A percentile compares a stretch with the other conserved stretches of the same genome.
Evolutionary conservation across 2,329 filamentous ascomycete species (phyloP).

Genomic region (Uncinocarpus reesii): DNA sequence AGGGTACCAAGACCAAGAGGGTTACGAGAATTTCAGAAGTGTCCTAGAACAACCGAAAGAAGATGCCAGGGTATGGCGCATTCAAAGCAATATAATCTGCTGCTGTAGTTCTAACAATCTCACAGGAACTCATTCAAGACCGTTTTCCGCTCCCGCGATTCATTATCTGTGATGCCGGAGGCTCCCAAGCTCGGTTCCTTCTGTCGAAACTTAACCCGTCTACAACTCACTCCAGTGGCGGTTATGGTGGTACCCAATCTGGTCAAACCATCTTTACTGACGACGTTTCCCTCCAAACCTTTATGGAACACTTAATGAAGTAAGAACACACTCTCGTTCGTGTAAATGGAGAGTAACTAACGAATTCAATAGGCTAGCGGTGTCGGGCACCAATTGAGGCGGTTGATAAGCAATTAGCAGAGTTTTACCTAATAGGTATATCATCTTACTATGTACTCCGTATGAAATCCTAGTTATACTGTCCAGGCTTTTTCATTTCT

Average conservation of each 20-base stretch:
- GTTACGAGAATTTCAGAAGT: constrained; percentile 88
- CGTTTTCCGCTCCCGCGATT: constrained; percentile 97
- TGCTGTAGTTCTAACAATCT: constrained; percentile 3
- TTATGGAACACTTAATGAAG: constrained; percentile 99
- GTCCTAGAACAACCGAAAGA: constrained; percentile 90
- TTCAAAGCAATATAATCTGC: not conserved
- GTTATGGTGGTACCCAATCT: constrained; percentile 82
- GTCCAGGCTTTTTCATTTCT: not conserved
- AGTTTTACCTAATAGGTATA: not conserved
- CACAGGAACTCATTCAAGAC: constrained; percentile 85
- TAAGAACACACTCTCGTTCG: constrained; percentile 41
- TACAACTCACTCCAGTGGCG: constrained; percentile 87
- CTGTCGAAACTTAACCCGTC: constrained; percentile 95
- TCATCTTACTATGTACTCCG: not conserved
- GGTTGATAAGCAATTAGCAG: not conserved
- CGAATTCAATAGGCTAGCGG: constrained; percentile 34
- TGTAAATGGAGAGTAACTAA: constrained; percentile 6
- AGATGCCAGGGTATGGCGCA: constrained; percentile 67
- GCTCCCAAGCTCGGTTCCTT: constrained; percentile 92
- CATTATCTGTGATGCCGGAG: constrained; percentile 97
- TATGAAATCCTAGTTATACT: constrained; percentile 2
- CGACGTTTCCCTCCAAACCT: constrained; percentile 93
- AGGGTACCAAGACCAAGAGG: constrained; percentile 94
- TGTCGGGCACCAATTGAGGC: constrained; percentile 41
- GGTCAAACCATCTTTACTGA: constrained; percentile 99